phyloP scores from a whole-genome alignment of 2,329 filamentous ascomycete species.

The Colletotrichum chlorophyti region DNA sequence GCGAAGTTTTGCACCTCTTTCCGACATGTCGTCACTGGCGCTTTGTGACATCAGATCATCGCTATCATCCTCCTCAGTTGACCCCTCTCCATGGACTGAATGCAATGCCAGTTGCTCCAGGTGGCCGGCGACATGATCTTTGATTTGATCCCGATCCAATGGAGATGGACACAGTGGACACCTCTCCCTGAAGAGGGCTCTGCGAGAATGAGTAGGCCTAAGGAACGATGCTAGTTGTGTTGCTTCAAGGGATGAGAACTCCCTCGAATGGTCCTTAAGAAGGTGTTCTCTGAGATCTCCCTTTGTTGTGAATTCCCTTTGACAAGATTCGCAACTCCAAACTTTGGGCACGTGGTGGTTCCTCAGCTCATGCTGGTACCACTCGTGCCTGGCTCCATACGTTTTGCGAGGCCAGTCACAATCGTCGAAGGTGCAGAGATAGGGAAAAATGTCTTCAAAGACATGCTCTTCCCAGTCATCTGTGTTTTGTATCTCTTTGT shows the following conservation, averaged over 20 bases:
- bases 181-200: background rate
- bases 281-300: background rate
- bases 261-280: background rate
- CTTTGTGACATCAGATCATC: slow-evolving; percentile 16
- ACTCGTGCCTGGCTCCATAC: slow-evolving; percentile 8
- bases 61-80: background rate
- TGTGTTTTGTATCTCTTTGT: background rate
- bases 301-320: background rate
- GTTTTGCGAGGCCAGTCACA: slow-evolving; percentile 2
- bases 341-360: slow-evolving; percentile 1
- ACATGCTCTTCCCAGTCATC: slow-evolving; percentile 19
- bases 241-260: background rate
- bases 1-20: background rate
- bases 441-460: slow-evolving; percentile 6
- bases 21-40: slow-evolving; percentile 7
- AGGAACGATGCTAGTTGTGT: background rate
- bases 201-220: background rate
- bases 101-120: background rate
- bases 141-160: background rate
- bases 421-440: slow-evolving; percentile 19
- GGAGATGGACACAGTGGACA: slow-evolving; percentile 2
- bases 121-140: slow-evolving; percentile 5
- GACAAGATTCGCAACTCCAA: slow-evolving; percentile 3
- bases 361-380: slow-evolving; percentile 7
- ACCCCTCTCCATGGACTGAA: background rate